Conservation (phyloP, 768 basidiomycete species). For the Auricularia cornea region DNA sequence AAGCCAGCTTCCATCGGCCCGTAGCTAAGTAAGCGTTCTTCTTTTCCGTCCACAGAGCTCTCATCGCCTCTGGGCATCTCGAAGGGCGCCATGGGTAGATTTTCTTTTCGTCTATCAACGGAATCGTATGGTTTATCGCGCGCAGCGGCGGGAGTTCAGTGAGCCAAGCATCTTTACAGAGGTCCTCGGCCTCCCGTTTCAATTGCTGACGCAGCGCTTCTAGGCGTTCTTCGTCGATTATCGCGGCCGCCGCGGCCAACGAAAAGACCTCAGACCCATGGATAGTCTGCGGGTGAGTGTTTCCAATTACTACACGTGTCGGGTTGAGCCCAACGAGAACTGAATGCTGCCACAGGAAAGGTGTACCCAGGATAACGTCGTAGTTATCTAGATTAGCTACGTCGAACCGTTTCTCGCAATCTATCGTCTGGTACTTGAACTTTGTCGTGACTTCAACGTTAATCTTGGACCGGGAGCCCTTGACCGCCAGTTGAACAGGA, state of each 20-base stretch:
- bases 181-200: conserved; percentile 15
- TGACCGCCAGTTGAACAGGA: conserved; percentile 8
- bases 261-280: neutral
- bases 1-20: conserved; percentile 23
- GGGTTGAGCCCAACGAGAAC: conserved; percentile 22
- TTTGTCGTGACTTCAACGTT: neutral
- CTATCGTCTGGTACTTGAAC: conserved; percentile 5
- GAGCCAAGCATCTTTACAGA: conserved; percentile 20
- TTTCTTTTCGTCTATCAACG: conserved; percentile 23
- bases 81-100: conserved; percentile 26
- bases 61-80: conserved; percentile 27
- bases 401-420: conserved; percentile 14
- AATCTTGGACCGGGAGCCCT: conserved; percentile 5
- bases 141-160: conserved; percentile 23
- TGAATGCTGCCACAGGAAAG: conserved; percentile 26
- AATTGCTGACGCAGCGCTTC: conserved; percentile 8
- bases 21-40: conserved; percentile 20
- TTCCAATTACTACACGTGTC: conserved; percentile 11
- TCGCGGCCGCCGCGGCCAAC: neutral
- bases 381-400: conserved; percentile 30
- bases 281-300: neutral
- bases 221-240: neutral
- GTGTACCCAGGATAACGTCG: conserved; percentile 28
- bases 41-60: conserved; percentile 22
- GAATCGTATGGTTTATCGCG: conserved; percentile 30